These are phyloP conservation scores for Conoideocrella luteorostrata DNA, from an alignment of 2,329 filamentous ascomycete genomes.

Conservation along the genomic window DNA sequence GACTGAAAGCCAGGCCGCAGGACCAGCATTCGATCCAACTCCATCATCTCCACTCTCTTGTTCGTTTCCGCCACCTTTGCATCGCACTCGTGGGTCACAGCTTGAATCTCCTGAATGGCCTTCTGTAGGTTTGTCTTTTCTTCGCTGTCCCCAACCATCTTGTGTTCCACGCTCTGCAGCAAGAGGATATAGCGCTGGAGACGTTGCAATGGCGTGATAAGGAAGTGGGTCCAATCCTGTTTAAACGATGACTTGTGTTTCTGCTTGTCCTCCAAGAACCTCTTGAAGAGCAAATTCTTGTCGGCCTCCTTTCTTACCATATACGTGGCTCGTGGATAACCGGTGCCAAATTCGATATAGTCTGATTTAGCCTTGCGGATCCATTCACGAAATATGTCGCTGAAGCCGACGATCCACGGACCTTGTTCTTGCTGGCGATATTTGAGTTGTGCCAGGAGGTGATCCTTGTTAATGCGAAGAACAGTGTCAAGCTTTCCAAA, in stretches of 20 bases:
- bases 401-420: constrained; percentile 89
- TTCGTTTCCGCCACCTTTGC: constrained; percentile 86
- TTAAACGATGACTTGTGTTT: constrained; percentile 74
- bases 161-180: constrained; percentile 74
- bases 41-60: constrained; percentile 82
- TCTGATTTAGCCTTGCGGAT: constrained; percentile 85
- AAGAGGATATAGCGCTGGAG: constrained; percentile 86
- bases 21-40: constrained; percentile 76
- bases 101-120: constrained; percentile 87
- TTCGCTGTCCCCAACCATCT: constrained; percentile 76
- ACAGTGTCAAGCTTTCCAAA: constrained; percentile 90
- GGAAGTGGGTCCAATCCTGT: constrained; percentile 87
- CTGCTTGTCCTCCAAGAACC: constrained; percentile 76
- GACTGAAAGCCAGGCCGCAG: constrained; percentile 82
- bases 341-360: constrained; percentile 87
- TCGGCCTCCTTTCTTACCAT: constrained; percentile 78
- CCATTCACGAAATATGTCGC: constrained; percentile 97
- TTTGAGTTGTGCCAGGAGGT: constrained; percentile 86
- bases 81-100: constrained; percentile 86
- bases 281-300: constrained; percentile 76
- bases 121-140: constrained; percentile 79
- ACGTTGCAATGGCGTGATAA: constrained; percentile 88
- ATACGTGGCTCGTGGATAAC: constrained; percentile 78
- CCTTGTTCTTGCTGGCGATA: constrained; percentile 96
- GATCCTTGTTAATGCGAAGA: constrained; percentile 85